Conservation (phyloP, 768 basidiomycete genomes). For the Trametes villosa region DNA sequence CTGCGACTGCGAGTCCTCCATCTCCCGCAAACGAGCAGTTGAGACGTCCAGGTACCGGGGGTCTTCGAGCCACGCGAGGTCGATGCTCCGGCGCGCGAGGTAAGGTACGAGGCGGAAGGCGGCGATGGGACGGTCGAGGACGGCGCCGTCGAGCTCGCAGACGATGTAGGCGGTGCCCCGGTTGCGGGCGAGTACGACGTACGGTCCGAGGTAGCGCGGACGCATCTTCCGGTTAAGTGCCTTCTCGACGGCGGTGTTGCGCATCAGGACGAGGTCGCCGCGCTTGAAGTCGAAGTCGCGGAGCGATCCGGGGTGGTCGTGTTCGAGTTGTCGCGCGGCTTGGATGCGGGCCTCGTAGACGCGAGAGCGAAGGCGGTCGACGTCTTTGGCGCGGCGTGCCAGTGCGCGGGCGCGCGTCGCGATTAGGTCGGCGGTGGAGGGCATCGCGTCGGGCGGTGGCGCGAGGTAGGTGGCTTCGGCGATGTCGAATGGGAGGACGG, state of each 20-base stretch:
- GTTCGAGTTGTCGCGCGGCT: conserved; percentile 21
- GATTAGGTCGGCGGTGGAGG: conserved; percentile 25
- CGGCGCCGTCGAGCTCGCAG: conserved; percentile 31
- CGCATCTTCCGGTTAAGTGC: conserved; percentile 31
- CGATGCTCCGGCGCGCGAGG: conserved; percentile 4
- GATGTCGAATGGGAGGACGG: conserved; percentile 29
- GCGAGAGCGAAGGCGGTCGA: conserved; percentile 5
- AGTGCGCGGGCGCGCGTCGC: conserved; percentile 12
- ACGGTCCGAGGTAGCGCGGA: conserved; percentile 33
- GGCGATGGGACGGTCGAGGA: conserved; percentile 21
- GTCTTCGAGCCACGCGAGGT: conserved; percentile 1
- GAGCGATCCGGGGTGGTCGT: conserved; percentile 23
- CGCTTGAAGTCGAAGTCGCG: conserved; percentile 33
- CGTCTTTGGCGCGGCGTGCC: conserved; percentile 20
- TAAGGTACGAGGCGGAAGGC: conserved; percentile 33
- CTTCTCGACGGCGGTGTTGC: conserved; percentile 34
- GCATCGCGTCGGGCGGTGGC: conserved; percentile 9
- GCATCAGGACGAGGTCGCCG: conserved; percentile 35
- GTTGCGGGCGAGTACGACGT: conserved; percentile 30
- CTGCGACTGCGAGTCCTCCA: neutral
- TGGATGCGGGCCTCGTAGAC: conserved; percentile 12
- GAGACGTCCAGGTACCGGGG: conserved; percentile 5
- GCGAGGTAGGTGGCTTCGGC: conserved; percentile 24
- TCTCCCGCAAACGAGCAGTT: conserved; percentile 3
- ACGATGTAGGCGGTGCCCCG: conserved; percentile 33